These are phyloP conservation scores for Nidula microcarpa DNA, from an alignment of 768 basidiomycete species.

Conservation along the genomic window DNA sequence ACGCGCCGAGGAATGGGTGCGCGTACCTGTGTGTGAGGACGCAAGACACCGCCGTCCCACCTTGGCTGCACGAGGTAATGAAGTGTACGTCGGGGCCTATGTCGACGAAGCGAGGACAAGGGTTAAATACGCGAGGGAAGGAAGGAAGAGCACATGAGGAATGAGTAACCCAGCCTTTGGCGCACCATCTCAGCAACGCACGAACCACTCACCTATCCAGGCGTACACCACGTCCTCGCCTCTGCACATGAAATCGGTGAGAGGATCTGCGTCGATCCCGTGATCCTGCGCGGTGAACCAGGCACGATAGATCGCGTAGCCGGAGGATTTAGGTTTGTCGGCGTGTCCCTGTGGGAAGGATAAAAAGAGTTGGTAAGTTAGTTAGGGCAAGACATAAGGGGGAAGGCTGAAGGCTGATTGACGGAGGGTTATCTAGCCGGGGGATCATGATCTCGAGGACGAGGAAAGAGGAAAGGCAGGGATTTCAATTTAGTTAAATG, in stretches of 20 bases:
- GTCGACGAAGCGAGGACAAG: background rate
- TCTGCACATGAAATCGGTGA: constrained; percentile 5
- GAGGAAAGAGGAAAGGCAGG: background rate
- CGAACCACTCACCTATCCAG: constrained; percentile 1
- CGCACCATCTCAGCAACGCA: no score
- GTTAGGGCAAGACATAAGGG: no score
- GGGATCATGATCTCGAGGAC: background rate
- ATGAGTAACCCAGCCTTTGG: no score
- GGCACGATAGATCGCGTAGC: constrained; percentile 20
- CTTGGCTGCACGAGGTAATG: constrained; percentile 3
- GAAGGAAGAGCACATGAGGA: no score
- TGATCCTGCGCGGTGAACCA: constrained; percentile 10
- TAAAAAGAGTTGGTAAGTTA: no score
- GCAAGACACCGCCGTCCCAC: constrained; percentile 1
- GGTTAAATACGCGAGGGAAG: no score
- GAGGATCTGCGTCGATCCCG: constrained; percentile 1
- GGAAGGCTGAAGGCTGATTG: no score
- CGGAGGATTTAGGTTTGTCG: constrained; percentile 16
- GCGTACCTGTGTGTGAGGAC: constrained; percentile 4
- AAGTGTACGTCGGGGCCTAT: constrained; percentile 4
- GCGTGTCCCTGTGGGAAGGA: constrained; percentile 11
- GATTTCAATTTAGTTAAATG: background rate
- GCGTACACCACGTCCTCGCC: constrained; percentile 3
- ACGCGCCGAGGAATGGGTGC: background rate
- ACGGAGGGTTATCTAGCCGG: background rate